Evolutionary conservation across 176 grass and related monocot species (phyloP).

Genomic region (Bonia amplexicaulis): DNA sequence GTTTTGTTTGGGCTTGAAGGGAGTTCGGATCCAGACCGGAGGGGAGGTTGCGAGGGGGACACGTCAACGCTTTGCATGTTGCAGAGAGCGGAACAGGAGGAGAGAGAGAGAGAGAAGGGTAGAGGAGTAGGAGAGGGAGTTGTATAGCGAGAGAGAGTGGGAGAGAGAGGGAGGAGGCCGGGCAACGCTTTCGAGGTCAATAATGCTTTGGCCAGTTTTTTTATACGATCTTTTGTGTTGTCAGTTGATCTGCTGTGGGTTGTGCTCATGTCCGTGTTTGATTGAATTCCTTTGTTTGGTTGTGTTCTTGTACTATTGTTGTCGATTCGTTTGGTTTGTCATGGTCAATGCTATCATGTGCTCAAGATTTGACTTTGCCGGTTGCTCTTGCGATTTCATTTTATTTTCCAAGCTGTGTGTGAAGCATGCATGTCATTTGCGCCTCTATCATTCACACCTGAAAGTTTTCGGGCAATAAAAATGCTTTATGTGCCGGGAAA

Average conservation of each 20-base stretch:
- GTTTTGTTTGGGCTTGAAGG: conserved; percentile 42
- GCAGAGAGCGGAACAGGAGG: conserved; percentile 5
- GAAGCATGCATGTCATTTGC: not conserved
- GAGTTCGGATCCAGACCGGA: conserved; percentile 23
- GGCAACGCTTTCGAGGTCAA: not conserved
- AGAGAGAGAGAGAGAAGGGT: not conserved
- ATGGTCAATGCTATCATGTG: conserved; percentile 32
- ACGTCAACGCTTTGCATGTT: conserved; percentile 59
- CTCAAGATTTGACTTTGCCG: conserved; percentile 18
- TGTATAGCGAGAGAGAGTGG: not conserved
- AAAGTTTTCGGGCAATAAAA: not conserved
- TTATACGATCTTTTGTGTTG: not conserved
- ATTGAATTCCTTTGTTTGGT: not conserved
- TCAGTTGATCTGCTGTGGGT: not conserved
- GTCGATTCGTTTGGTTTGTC: not conserved
- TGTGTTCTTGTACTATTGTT: conserved; percentile 6
- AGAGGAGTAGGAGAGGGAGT: not conserved
- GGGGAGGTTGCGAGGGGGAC: conserved; percentile 31
- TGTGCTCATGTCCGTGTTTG: not conserved
- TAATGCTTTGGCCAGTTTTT: not conserved
- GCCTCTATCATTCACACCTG: not conserved
- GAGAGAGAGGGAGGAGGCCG: not conserved
- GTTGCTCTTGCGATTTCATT: not conserved
- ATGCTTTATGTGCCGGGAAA: not conserved
- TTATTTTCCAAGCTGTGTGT: not conserved